Conservation (phyloP, 495 filamentous ascomycete species). For the Usnea hakonensis region DNA sequence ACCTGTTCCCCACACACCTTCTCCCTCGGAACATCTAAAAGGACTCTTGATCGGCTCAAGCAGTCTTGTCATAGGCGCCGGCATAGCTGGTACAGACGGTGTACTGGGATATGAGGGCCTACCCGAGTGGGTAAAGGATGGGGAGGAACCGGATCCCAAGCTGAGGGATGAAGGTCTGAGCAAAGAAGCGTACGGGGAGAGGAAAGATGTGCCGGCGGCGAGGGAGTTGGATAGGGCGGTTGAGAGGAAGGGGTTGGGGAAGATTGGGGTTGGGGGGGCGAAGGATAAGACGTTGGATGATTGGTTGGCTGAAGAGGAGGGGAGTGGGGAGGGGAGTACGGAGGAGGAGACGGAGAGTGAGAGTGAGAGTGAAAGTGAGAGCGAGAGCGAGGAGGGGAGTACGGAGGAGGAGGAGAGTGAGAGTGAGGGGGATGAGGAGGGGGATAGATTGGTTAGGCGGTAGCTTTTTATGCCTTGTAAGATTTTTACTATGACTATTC, state of each 20-base stretch:
- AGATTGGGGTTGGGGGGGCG: constrained; percentile 21
- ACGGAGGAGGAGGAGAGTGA: constrained; percentile 25
- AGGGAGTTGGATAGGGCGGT: constrained; percentile 56
- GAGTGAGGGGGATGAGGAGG: constrained; percentile 27
- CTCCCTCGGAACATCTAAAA: constrained; percentile 71
- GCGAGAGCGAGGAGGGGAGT: constrained; percentile 39
- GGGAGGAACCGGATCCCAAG: constrained; percentile 67
- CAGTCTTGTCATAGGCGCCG: constrained; percentile 72
- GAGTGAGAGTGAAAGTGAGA: constrained; percentile 47
- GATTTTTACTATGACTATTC: background rate
- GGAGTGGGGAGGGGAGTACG: constrained; percentile 34
- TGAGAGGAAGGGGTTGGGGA: constrained; percentile 33
- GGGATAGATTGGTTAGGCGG: constrained; percentile 18
- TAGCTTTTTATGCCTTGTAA: background rate
- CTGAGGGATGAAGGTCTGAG: constrained; percentile 48
- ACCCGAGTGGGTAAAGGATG: constrained; percentile 76
- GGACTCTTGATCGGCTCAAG: constrained; percentile 73
- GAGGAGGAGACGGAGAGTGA: constrained; percentile 42
- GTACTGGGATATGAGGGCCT: constrained; percentile 68
- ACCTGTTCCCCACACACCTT: constrained; percentile 78
- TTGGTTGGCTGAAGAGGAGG: constrained; percentile 70
- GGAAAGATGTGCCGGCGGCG: constrained; percentile 47
- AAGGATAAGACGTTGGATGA: constrained; percentile 70
- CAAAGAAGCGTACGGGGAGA: constrained; percentile 25
- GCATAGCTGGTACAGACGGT: constrained; percentile 55